Evolutionary conservation across 345 rosid genomes (phyloP).

Genomic region (Euclidium syriacum): DNA sequence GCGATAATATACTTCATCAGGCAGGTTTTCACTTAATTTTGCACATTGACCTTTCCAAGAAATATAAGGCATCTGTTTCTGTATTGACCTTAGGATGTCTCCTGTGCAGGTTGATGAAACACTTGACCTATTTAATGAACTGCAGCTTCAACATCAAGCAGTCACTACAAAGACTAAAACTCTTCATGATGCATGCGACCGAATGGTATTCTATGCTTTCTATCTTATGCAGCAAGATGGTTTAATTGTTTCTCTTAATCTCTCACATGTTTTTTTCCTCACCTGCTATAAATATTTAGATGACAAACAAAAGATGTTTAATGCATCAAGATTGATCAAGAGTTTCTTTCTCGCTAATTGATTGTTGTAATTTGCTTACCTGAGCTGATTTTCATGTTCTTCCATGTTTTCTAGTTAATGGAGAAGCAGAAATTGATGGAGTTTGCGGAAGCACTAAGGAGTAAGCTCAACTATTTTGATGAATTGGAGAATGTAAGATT

Average conservation of each 20-base stretch:
- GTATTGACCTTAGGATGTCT: neutral
- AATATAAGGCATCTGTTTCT: neutral
- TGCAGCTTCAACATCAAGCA: slow-evolving; percentile 87
- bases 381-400: slow-evolving; percentile 15
- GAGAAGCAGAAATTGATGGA: slow-evolving; percentile 88
- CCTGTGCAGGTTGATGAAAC: slow-evolving; percentile 82
- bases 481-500: slow-evolving; percentile 99
- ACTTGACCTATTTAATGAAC: slow-evolving; percentile 68
- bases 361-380: neutral
- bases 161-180: slow-evolving; percentile 98
- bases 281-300: neutral
- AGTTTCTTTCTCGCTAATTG: slow-evolving; percentile 1
- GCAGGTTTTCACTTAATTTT: slow-evolving; percentile 36
- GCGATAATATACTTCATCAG: slow-evolving; percentile 83
- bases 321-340: neutral
- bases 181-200: slow-evolving; percentile 96
- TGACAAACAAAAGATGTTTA: neutral
- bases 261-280: neutral
- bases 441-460: slow-evolving; percentile 89
- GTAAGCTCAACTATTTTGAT: slow-evolving; percentile 93
- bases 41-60: neutral
- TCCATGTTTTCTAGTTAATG: slow-evolving; percentile 42
- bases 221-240: neutral
- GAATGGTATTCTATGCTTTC: slow-evolving; percentile 51
- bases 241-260: slow-evolving; percentile 1